Evolutionary conservation across 1,139 yeast genomes (phyloP).

Genomic region (Magnusiomyces suaveolens): DNA sequence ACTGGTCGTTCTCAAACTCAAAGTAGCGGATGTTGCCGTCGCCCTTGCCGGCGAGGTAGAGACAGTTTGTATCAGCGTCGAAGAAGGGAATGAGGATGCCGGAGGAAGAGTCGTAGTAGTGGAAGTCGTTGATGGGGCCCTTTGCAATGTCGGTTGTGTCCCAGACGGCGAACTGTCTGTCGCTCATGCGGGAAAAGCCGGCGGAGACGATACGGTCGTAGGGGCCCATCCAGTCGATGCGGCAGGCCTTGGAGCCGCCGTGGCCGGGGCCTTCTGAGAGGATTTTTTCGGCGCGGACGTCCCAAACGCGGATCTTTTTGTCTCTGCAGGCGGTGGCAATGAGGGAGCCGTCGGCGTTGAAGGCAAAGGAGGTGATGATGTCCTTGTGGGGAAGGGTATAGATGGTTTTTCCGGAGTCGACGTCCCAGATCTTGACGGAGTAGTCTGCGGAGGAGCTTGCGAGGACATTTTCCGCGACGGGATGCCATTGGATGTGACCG

Average conservation of each 20-base stretch:
- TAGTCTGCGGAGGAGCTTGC: slow-evolving; percentile 89
- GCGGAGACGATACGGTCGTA: slow-evolving; percentile 81
- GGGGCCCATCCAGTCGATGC: slow-evolving; percentile 85
- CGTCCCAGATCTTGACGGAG: slow-evolving; percentile 83
- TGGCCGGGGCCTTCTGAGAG: slow-evolving; percentile 84
- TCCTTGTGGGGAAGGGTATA: slow-evolving; percentile 78
- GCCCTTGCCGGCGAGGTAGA: slow-evolving; percentile 93
- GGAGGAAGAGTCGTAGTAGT: slow-evolving; percentile 77
- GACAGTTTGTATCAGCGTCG: slow-evolving; percentile 69
- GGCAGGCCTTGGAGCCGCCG: slow-evolving; percentile 80
- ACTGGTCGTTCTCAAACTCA: slow-evolving; percentile 67
- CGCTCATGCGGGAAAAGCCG: slow-evolving; percentile 89
- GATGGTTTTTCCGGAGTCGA: slow-evolving; percentile 61
- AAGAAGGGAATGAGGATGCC: slow-evolving; percentile 88
- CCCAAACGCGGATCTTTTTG: slow-evolving; percentile 85
- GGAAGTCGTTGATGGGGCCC: slow-evolving; percentile 86
- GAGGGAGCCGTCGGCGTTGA: slow-evolving; percentile 78
- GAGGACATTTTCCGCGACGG: slow-evolving; percentile 72
- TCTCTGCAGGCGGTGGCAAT: slow-evolving; percentile 91
- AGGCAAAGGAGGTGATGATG: slow-evolving; percentile 79
- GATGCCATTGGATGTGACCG: slow-evolving; percentile 87
- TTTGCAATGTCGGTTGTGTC: slow-evolving; percentile 59
- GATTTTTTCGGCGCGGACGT: slow-evolving; percentile 61
- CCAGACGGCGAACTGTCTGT: slow-evolving; percentile 94
- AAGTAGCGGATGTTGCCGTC: slow-evolving; percentile 94